Evolutionary conservation across 345 rosid genomes (phyloP), one percentile per base, ranked within the genome.

Genomic region (Citropsis articulata): DNA sequence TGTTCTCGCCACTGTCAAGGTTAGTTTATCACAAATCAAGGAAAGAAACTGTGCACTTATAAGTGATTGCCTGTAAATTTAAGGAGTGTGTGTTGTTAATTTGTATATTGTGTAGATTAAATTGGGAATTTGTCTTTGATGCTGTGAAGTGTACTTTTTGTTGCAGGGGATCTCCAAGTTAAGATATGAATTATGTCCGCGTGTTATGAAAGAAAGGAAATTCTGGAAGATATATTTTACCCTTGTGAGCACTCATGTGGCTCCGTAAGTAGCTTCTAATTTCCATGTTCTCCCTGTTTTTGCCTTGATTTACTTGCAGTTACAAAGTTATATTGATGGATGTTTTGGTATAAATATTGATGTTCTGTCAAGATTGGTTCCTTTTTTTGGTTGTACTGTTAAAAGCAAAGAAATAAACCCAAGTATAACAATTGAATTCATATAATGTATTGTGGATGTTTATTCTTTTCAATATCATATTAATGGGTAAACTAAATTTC

Each of bases 211-310:
- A 83, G 99, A 95, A 80, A 77, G 86, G 86, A 92, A 88, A 75
- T 95, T 95, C 81, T 95, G 99, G 99, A 91, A 90, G 91, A 93
- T 95, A 70, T 93, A 95, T 85, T 95, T 92, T 76, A 91, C 94
- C 6, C 89, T 95, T 69, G 96, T 95, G 79, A 92, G 94, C 94
- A 93, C 97, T 77, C 97, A 92, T 71, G 92, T 93, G 62, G 92
- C 89, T 56, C 87, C 90, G 97, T 95, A 92, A 81, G 97, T 81
- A 73, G 77, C 70, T 65, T 0, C 71, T 7, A 53, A 25, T 79
- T 66, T 69, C 64, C 25, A 12, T 24, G 59, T 22, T 67, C 31
- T 57, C 31, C 50, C 25, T n/a, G 13, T 5, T 69, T 69, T 76
- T 76, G 72, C 40, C 48, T 25, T 55, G 36, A 31, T 48, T 76